These are phyloP conservation scores for Dictyostelium purpureum DNA, from an alignment of 78 protist species.

Conservation along the genomic window DNA sequence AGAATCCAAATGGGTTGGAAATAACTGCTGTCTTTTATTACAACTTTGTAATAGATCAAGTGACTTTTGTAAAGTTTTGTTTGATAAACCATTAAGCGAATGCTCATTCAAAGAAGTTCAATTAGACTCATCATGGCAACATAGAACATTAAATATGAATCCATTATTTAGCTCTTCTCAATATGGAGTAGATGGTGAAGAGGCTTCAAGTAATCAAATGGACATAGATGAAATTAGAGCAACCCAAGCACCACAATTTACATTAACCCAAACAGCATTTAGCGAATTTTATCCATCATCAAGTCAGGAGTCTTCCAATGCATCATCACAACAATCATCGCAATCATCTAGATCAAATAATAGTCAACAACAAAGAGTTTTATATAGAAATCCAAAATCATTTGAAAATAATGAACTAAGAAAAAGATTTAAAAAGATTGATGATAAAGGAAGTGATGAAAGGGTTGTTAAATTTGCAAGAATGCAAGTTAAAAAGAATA, in stretches of 20 bases:
- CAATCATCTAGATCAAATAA: neutral
- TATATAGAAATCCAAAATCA: neutral
- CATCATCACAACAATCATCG: slow-evolving; percentile 5
- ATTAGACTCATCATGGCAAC: slow-evolving; percentile 71
- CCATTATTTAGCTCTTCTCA: slow-evolving; percentile 73
- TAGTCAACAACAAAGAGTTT: neutral
- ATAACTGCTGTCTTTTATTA: slow-evolving; percentile 47
- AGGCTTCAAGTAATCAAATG: neutral
- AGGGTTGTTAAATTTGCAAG: slow-evolving; percentile 34
- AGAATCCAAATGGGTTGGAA: slow-evolving; percentile 80
- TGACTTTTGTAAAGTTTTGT: slow-evolving; percentile 59
- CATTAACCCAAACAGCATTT: slow-evolving; percentile 59
- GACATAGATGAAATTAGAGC: slow-evolving; percentile 31
- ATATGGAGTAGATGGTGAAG: neutral
- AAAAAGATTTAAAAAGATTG: slow-evolving; percentile 51
- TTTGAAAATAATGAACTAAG: neutral
- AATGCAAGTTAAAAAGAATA: slow-evolving; percentile 32
- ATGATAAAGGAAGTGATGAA: neutral
- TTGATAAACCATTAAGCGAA: slow-evolving; percentile 81
- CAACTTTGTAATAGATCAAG: slow-evolving; percentile 36
- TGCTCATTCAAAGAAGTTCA: slow-evolving; percentile 42
- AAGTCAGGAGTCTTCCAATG: neutral
- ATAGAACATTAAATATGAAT: slow-evolving; percentile 78
- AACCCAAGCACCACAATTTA: slow-evolving; percentile 51
- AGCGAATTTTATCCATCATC: slow-evolving; percentile 65